Evolutionary conservation across 768 basidiomycete genomes (phyloP).

Genomic region (Cystofilobasidium macerans): DNA sequence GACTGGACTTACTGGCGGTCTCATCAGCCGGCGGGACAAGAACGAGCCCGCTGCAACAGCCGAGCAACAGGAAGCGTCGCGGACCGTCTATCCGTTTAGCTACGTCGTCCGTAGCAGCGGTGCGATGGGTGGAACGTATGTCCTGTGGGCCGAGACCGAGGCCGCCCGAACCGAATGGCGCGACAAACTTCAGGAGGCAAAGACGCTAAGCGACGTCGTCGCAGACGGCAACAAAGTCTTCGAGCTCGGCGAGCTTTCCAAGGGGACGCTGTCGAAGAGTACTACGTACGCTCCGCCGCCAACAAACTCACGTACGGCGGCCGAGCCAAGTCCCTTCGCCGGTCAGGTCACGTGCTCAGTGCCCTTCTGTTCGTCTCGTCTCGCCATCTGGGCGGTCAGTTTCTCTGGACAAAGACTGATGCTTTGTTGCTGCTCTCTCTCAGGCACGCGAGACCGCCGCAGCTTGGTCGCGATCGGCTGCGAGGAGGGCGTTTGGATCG

Average conservation of each 20-base stretch:
- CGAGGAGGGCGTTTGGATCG: constrained; percentile 92
- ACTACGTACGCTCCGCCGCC: constrained; percentile 6
- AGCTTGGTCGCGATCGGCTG: constrained; percentile 86
- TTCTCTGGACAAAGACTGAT: not conserved
- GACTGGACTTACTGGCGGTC: not conserved
- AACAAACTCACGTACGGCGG: not conserved
- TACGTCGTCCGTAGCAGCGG: constrained; percentile 78
- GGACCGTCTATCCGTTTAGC: constrained; percentile 74
- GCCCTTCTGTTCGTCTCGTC: constrained; percentile 57
- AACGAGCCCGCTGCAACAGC: not conserved
- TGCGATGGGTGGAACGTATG: constrained; percentile 60
- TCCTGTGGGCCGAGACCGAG: constrained; percentile 71
- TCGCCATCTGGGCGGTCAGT: constrained; percentile 27
- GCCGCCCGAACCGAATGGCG: constrained; percentile 77
- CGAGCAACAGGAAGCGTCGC: constrained; percentile 42
- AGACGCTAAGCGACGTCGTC: constrained; percentile 69
- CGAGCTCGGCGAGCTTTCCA: constrained; percentile 49
- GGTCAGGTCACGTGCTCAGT: constrained; percentile 77
- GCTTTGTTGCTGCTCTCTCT: not conserved
- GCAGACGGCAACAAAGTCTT: constrained; percentile 85
- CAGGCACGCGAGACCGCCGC: constrained; percentile 72
- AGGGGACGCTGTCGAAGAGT: constrained; percentile 17
- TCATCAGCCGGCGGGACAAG: constrained; percentile 23
- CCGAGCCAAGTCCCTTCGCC: constrained; percentile 34
- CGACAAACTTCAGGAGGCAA: constrained; percentile 74